phyloP scores from a whole-genome alignment of 768 basidiomycete genomes.

The Rhizopogon sp. region DNA sequence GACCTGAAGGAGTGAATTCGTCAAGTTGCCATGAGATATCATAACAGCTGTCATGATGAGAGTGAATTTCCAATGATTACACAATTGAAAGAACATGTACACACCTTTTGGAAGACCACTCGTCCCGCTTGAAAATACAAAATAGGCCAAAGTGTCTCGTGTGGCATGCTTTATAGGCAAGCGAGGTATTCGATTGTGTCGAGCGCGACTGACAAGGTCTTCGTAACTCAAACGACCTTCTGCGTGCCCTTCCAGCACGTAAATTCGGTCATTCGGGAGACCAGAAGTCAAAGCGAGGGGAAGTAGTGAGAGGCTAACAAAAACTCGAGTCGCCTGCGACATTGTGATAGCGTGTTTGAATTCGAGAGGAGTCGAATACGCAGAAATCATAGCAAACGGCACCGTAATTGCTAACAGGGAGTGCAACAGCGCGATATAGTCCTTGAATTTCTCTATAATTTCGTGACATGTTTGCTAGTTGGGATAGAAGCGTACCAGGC shows the following conservation, averaged over 20 bases:
- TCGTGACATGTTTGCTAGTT: not conserved
- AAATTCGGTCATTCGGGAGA: constrained; percentile 38
- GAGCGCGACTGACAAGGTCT: constrained; percentile 38
- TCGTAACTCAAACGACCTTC: constrained; percentile 39
- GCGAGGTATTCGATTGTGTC: constrained; percentile 31
- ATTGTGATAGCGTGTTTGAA: constrained; percentile 45
- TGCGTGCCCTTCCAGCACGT: constrained; percentile 40
- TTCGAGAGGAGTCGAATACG: constrained; percentile 53
- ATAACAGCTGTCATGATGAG: constrained; percentile 47
- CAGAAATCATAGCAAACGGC: constrained; percentile 50
- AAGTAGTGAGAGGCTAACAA: constrained; percentile 45
- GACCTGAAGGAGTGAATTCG: constrained; percentile 37
- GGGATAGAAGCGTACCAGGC: constrained; percentile 40
- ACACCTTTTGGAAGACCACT: constrained; percentile 72
- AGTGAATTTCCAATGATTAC: constrained; percentile 1
- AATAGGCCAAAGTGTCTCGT: constrained; percentile 57
- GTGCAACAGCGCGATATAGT: constrained; percentile 48
- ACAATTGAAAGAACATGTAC: not conserved
- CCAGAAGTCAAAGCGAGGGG: constrained; percentile 34
- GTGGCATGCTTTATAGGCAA: constrained; percentile 40
- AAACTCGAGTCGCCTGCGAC: constrained; percentile 46
- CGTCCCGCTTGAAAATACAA: constrained; percentile 76
- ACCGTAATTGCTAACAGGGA: constrained; percentile 43
- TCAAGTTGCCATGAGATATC: constrained; percentile 65
- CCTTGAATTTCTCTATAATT: constrained; percentile 30